Conservation (phyloP, 345 rosid species). For the Salix purpurea region DNA sequence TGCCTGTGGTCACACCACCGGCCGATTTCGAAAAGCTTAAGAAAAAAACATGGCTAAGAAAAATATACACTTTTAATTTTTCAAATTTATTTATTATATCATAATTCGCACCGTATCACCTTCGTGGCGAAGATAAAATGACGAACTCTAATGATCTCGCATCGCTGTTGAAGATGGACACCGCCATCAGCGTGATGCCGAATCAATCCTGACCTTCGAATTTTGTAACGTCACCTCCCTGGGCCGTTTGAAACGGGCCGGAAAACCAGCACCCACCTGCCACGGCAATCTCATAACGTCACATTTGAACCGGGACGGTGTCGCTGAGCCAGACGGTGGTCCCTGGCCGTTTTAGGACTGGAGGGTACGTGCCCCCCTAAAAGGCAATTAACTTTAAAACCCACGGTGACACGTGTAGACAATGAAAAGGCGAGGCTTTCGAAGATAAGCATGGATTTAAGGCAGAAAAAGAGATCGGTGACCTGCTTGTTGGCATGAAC, state of each 20-base stretch:
- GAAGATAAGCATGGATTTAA: neutral
- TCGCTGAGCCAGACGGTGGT: neutral
- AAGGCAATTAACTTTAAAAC: neutral
- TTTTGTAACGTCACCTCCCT: neutral
- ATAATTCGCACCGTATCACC: too few relatives aligned
- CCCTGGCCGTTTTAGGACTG: neutral
- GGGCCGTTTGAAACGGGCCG: neutral
- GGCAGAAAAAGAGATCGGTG: neutral
- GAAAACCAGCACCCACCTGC: neutral
- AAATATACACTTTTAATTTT: too few relatives aligned
- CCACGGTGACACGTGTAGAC: neutral
- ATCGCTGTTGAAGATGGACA: neutral
- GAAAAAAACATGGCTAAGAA: too few relatives aligned
- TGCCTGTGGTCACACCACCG: too few relatives aligned
- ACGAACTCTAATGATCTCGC: too few relatives aligned
- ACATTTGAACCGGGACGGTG: neutral
- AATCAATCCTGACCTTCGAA: neutral
- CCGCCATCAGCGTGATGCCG: neutral
- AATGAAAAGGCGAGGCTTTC: neutral
- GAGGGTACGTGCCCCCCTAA: neutral
- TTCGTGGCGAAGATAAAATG: too few relatives aligned
- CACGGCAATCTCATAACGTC: neutral
- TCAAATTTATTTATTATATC: too few relatives aligned
- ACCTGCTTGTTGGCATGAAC: neutral
- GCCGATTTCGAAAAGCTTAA: too few relatives aligned